Evolutionary conservation across 2,329 filamentous ascomycete species (phyloP), one percentile per base, ranked within the genome.

Genomic region (Fusarium sp.): DNA sequence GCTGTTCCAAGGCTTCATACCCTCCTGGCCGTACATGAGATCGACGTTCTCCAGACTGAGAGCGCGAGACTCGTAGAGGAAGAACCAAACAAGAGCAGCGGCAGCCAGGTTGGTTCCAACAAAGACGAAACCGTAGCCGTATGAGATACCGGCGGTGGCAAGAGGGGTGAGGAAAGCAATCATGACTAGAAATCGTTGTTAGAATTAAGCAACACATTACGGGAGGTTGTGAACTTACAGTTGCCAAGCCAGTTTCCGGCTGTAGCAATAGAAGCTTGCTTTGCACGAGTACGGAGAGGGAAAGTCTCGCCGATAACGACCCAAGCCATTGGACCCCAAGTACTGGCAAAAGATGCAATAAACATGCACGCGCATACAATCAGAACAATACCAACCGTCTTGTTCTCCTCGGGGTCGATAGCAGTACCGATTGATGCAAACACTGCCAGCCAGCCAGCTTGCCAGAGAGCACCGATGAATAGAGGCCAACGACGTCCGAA

Each of bases 291-390:
- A 13, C 87, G 81, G 2, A 85, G 80, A 8, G 88, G 85, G 74
- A 90, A 92, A 46, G 87, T 87, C 76, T 92, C 90, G 49, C 87
- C 87, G 41, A 89, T 86, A 56, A 90, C 85, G 31, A 88, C 86
- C 90, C 90, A 92, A 7, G 88, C 82, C 49, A 91, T 87, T 0
- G 90, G 90, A 14, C 90, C 90, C 89, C 89, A 92, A 4, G 89
- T 91, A 42, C 82, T 66, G 4, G 90, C 90, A 69, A 92, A 94
- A 2, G 87, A 89, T 47, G 88, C 85, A 56, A 93, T 93, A 78
- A 92, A 93, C 81, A 93, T 86, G 77, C 88, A 91, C 4, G 90
- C 88, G 53, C 90, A 87, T 11, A 91, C 87, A 68, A 93, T 91
- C 85, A 93, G 89, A 62, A 89, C 84, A 8, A 88, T 86, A 13